Evolutionary conservation across 495 filamentous ascomycete species (phyloP).

Genomic region (Aspergillus sclerotiicarbonarius): DNA sequence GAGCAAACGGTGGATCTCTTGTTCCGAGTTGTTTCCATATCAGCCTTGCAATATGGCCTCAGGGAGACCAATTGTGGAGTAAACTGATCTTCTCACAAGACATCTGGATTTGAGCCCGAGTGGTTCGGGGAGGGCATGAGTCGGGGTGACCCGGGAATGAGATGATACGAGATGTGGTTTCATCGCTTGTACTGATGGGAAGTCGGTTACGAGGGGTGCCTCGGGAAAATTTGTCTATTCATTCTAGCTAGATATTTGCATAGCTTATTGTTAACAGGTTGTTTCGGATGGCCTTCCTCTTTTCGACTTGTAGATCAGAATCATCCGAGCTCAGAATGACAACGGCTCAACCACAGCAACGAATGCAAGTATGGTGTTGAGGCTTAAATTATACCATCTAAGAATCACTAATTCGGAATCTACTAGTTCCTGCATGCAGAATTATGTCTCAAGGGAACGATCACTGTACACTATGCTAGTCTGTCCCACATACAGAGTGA

Average conservation of each 20-base stretch:
- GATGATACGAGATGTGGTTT: slow-evolving; percentile 11
- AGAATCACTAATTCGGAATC: no score
- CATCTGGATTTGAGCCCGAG: slow-evolving; percentile 2
- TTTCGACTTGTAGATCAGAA: no score
- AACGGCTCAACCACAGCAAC: no score
- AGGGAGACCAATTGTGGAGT: slow-evolving; percentile 9
- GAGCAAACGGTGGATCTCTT: slow-evolving; percentile 11
- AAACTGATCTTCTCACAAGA: slow-evolving; percentile 13
- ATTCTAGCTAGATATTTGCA: slow-evolving; percentile 29
- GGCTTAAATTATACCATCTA: no score
- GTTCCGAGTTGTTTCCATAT: slow-evolving; percentile 14
- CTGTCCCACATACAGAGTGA: no score
- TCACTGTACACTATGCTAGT: no score
- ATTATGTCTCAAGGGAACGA: no score
- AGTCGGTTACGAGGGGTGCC: slow-evolving; percentile 11
- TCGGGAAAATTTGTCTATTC: slow-evolving; percentile 24
- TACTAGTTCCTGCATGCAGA: no score
- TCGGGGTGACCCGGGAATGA: not conserved
- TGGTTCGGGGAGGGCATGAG: not conserved
- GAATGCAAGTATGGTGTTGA: no score
- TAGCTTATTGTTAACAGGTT: slow-evolving; percentile 21
- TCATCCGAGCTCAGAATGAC: no score
- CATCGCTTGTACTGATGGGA: slow-evolving; percentile 14
- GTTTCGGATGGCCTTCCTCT: slow-evolving; percentile 5
- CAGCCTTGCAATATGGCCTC: slow-evolving; percentile 3